Percentiles rank a stretch among this genome's conserved stretches.
Evolutionary conservation across 2,329 filamentous ascomycete species (phyloP).

Genomic region (Trichophyton simii): DNA sequence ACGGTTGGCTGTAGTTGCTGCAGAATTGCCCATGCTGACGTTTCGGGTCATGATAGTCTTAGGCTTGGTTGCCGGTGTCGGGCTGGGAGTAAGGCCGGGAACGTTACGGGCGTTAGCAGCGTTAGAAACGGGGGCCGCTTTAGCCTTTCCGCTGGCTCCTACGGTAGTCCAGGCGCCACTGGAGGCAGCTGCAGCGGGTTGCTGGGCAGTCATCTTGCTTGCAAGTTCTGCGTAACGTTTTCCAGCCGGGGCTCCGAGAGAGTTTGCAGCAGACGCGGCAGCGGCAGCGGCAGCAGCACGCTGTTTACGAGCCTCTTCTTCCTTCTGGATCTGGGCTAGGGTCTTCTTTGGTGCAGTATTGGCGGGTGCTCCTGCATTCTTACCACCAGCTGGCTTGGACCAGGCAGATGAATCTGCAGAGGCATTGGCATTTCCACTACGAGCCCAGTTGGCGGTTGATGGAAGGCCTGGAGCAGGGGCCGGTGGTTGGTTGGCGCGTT

Average conservation of each 20-base stretch:
- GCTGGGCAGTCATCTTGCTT: slow-evolving; percentile 51
- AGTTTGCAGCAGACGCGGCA: slow-evolving; percentile 34
- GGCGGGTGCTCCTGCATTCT: slow-evolving; percentile 27
- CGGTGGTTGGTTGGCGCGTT: slow-evolving; percentile 53
- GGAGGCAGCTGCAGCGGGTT: slow-evolving; percentile 28
- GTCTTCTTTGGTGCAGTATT: slow-evolving; percentile 61
- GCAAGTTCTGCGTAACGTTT: slow-evolving; percentile 95
- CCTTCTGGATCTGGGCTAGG: slow-evolving; percentile 87
- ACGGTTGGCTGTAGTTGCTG: slow-evolving; percentile 37
- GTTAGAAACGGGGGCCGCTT: slow-evolving; percentile 37
- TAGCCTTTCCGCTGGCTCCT: slow-evolving; percentile 83
- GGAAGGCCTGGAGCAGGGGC: slow-evolving; percentile 67
- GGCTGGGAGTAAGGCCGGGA: slow-evolving; percentile 22
- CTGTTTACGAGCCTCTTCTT: slow-evolving; percentile 83
- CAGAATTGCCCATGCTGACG: not conserved
- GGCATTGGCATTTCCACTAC: slow-evolving; percentile 54
- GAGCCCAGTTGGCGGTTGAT: slow-evolving; percentile 80
- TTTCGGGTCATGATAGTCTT: slow-evolving; percentile 16
- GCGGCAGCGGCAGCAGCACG: slow-evolving; percentile 46
- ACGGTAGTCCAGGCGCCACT: slow-evolving; percentile 80
- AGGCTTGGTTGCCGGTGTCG: slow-evolving; percentile 1
- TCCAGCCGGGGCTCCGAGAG: slow-evolving; percentile 37
- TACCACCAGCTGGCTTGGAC: slow-evolving; percentile 38
- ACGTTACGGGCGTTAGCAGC: slow-evolving; percentile 41
- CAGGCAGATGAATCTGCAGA: slow-evolving; percentile 39